Conservation (phyloP, 768 basidiomycete genomes). For the Naganishia vaughanmartiniae region DNA sequence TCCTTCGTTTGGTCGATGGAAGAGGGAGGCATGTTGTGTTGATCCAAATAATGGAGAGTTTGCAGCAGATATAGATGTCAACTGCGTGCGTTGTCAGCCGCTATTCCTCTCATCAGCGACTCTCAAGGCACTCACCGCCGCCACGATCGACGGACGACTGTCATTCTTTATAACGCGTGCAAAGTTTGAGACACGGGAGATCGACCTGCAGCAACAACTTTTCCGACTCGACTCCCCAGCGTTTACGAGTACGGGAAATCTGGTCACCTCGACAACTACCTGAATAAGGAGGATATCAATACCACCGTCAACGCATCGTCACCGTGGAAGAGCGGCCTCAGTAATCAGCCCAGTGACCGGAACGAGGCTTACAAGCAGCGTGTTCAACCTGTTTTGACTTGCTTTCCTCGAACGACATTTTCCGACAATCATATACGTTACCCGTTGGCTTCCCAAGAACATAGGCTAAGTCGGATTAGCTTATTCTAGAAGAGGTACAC, state of each 20-base stretch:
- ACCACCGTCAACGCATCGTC: neutral
- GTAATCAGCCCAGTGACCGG: too few relatives aligned
- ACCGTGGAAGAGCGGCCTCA: neutral
- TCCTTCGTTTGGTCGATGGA: neutral
- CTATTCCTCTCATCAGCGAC: neutral
- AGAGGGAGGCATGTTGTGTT: neutral
- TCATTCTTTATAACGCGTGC: neutral
- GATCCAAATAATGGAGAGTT: too few relatives aligned
- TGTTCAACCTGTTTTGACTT: neutral
- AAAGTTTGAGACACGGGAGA: neutral
- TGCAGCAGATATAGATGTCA: too few relatives aligned
- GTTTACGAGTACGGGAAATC: neutral
- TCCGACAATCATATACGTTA: too few relatives aligned
- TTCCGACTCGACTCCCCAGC: neutral
- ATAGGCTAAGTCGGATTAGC: too few relatives aligned
- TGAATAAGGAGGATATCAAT: neutral
- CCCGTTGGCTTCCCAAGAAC: too few relatives aligned
- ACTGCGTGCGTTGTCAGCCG: too few relatives aligned
- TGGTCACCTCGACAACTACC: neutral
- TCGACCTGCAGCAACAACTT: slow-evolving; percentile 3
- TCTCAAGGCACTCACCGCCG: neutral
- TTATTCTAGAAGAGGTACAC: too few relatives aligned
- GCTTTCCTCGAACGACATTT: neutral
- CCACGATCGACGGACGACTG: neutral
- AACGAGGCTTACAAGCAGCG: neutral